phyloP scores from a whole-genome alignment of 305 asterid genomes.

The Fraxinus angustifolia region DNA sequence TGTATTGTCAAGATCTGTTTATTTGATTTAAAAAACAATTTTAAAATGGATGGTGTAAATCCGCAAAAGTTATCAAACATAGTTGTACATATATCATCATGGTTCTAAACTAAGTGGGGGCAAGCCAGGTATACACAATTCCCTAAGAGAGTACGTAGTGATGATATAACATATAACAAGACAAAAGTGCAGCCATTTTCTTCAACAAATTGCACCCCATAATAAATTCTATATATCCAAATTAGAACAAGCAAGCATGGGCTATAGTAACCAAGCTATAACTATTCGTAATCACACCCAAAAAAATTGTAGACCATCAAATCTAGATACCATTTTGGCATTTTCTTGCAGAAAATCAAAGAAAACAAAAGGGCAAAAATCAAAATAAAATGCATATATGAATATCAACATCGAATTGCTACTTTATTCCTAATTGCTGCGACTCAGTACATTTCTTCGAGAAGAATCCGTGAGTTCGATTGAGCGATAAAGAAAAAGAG shows the following conservation, averaged over 20 bases:
- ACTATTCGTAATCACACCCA: conserved; percentile 2
- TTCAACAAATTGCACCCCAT: conserved; percentile 4
- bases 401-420: neutral
- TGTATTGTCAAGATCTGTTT: no score
- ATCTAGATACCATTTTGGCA: neutral
- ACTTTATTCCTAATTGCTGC: neutral
- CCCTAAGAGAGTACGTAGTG: neutral
- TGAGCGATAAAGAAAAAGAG: neutral
- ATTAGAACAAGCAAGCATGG: conserved; percentile 19
- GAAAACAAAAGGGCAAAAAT: neutral
- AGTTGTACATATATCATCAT: no score
- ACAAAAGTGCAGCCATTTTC: conserved; percentile 27
- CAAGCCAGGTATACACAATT: conserved; percentile 28
- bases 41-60: no score
- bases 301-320: neutral
- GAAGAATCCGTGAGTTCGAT: neutral
- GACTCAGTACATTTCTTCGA: neutral
- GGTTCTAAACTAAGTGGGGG: neutral
- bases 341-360: neutral
- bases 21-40: no score
- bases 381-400: neutral
- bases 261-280: neutral
- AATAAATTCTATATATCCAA: conserved; percentile 9
- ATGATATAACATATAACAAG: conserved; percentile 14
- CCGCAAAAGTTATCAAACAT: no score